Percentiles rank a stretch among this genome's conserved stretches.
Conservation (phyloP, 2,329 filamentous ascomycete species). For the Trichoderma pleuroti region DNA sequence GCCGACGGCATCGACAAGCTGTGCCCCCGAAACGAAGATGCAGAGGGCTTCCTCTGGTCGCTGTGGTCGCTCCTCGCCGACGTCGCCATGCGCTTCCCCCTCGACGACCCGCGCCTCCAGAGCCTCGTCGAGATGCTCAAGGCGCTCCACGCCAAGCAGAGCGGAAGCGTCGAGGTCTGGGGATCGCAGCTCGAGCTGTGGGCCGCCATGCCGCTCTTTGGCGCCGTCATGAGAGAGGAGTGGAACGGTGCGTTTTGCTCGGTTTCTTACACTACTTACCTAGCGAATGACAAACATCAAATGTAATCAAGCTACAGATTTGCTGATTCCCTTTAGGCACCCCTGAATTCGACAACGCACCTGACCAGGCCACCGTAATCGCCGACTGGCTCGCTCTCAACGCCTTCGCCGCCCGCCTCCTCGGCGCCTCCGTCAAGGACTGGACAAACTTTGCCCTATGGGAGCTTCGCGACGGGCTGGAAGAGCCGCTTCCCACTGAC, state of each 20-base stretch:
- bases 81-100: slow-evolving; percentile 27
- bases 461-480: slow-evolving; percentile 32
- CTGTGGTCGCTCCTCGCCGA: slow-evolving; percentile 30
- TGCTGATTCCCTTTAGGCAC: slow-evolving; percentile 20
- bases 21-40: slow-evolving; percentile 22
- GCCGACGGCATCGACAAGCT: slow-evolving; percentile 28
- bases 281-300: no score
- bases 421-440: slow-evolving; percentile 23
- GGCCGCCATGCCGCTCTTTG: slow-evolving; percentile 32
- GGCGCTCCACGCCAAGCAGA: slow-evolving; percentile 25
- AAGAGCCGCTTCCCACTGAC: slow-evolving; percentile 24
- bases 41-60: slow-evolving; percentile 30
- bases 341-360: slow-evolving; percentile 26
- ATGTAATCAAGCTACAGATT: no score
- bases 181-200: slow-evolving; percentile 27
- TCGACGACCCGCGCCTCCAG: slow-evolving; percentile 27
- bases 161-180: slow-evolving; percentile 30
- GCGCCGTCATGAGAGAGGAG: slow-evolving; percentile 30
- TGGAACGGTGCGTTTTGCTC: slow-evolving; percentile 33
- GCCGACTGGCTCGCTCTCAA: slow-evolving; percentile 33
- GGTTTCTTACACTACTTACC: no score
- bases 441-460: slow-evolving; percentile 32
- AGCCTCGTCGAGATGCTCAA: slow-evolving; percentile 25
- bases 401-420: slow-evolving; percentile 33
- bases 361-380: slow-evolving; percentile 23